phyloP scores from a whole-genome alignment of 495 filamentous ascomycete genomes.

The Halenospora varia region DNA sequence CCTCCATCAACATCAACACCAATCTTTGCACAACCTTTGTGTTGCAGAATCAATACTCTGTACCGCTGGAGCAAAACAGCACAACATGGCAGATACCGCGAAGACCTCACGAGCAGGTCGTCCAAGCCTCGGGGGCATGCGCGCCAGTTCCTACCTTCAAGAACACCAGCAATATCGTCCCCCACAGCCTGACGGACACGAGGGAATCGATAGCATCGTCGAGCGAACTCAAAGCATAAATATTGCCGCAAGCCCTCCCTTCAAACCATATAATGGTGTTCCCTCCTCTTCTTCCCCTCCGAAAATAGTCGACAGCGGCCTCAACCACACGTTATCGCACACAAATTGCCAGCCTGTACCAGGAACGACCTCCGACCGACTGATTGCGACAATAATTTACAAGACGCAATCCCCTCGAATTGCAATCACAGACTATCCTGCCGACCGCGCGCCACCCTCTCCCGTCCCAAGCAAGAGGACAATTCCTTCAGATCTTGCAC shows the following conservation, averaged over 20 bases:
- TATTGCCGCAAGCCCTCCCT: constrained; percentile 12
- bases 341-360: constrained; percentile 47
- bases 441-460: constrained; percentile 25
- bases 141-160: constrained; percentile 64
- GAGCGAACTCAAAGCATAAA: constrained; percentile 27
- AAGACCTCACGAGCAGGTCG: constrained; percentile 21
- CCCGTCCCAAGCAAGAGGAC: constrained; percentile 22
- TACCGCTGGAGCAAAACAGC: background rate
- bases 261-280: constrained; percentile 47
- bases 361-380: constrained; percentile 34
- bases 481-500: constrained; percentile 51
- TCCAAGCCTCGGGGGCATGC: constrained; percentile 48
- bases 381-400: constrained; percentile 70
- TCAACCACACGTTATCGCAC: constrained; percentile 53
- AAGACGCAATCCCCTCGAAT: constrained; percentile 41
- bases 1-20: background rate
- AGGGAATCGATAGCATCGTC: constrained; percentile 50
- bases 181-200: constrained; percentile 45
- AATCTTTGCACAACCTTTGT: background rate
- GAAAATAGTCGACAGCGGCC: constrained; percentile 51
- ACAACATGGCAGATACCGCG: background rate
- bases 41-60: background rate
- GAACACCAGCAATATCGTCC: constrained; percentile 75
- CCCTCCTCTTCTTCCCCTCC: constrained; percentile 41
- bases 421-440: constrained; percentile 28